A percentile compares a stretch with the other conserved stretches of the same genome.
Evolutionary conservation across 2,329 filamentous ascomycete genomes (phyloP).

Genomic region (Gliomastix tumulicola): DNA sequence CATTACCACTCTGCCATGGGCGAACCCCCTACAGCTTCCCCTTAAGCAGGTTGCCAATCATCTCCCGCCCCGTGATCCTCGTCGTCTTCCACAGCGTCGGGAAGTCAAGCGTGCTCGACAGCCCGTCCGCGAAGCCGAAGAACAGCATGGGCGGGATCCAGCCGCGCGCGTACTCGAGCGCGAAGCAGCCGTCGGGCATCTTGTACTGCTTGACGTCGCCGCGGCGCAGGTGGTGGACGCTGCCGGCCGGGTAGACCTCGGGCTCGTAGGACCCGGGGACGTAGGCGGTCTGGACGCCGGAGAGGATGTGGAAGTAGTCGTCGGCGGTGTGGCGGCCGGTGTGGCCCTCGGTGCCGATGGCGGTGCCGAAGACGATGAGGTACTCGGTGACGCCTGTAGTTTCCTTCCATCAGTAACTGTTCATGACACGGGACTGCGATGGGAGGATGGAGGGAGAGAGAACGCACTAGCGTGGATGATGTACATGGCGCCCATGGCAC

Average conservation of each 20-base stretch:
- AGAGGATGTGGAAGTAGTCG: conserved; percentile 90
- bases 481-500: conserved; percentile 89
- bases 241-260: conserved; percentile 63
- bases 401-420: no score
- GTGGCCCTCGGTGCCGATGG: conserved; percentile 82
- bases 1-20: neutral
- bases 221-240: conserved; percentile 64
- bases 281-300: conserved; percentile 71
- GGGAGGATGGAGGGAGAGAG: neutral
- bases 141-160: conserved; percentile 93
- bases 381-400: conserved; percentile 70
- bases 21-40: conserved; percentile 57
- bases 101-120: conserved; percentile 77
- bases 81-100: conserved; percentile 79
- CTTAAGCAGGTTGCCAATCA: conserved; percentile 63
- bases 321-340: conserved; percentile 83
- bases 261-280: conserved; percentile 58
- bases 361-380: conserved; percentile 80
- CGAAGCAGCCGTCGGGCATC: conserved; percentile 71
- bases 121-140: conserved; percentile 78
- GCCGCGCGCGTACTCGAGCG: conserved; percentile 75
- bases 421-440: no score
- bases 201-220: conserved; percentile 76
- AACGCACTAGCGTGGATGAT: conserved; percentile 68
- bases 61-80: conserved; percentile 66